Evolutionary conservation across 2,329 filamentous ascomycete species (phyloP).

Genomic region (Fusarium devonianum): DNA sequence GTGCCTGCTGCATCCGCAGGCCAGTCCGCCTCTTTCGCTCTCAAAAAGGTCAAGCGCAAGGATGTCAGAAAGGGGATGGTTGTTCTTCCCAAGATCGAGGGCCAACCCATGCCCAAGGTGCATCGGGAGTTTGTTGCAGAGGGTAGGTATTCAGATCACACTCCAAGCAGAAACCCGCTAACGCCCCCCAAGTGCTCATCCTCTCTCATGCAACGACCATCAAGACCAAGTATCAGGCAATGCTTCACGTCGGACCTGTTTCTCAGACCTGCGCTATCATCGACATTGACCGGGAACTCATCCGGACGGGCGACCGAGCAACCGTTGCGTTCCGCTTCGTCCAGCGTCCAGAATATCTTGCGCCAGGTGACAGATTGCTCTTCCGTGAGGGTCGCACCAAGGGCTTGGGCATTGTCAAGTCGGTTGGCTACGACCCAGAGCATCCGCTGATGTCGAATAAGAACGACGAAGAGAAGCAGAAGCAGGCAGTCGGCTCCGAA

Average conservation of each 20-base stretch:
- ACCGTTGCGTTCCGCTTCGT: conserved; percentile 94
- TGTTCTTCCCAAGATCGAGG: conserved; percentile 83
- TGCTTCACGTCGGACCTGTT: conserved; percentile 95
- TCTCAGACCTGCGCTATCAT: conserved; percentile 97
- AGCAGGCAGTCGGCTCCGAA: conserved; percentile 28
- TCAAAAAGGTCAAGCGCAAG: conserved; percentile 86
- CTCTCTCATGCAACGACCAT: conserved; percentile 96
- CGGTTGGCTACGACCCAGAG: conserved; percentile 80
- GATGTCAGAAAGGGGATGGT: conserved; percentile 99
- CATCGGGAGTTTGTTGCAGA: conserved; percentile 81
- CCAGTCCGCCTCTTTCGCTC: conserved; percentile 89
- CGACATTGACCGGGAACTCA: conserved; percentile 94
- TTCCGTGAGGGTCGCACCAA: conserved; percentile 97
- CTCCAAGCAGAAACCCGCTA: neutral
- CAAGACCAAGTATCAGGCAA: conserved; percentile 95
- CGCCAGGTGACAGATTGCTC: conserved; percentile 84
- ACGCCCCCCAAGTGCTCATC: conserved; percentile 75
- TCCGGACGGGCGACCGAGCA: conserved; percentile 92
- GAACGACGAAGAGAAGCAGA: conserved; percentile 26
- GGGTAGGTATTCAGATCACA: conserved; percentile 53
- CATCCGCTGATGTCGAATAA: conserved; percentile 50
- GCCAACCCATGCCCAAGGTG: conserved; percentile 73
- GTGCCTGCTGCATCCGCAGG: conserved; percentile 90
- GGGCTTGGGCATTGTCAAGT: conserved; percentile 92
- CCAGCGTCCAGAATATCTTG: conserved; percentile 90